phyloP scores from a whole-genome alignment of 179 eudicot species.

The Silene noctiflora region DNA sequence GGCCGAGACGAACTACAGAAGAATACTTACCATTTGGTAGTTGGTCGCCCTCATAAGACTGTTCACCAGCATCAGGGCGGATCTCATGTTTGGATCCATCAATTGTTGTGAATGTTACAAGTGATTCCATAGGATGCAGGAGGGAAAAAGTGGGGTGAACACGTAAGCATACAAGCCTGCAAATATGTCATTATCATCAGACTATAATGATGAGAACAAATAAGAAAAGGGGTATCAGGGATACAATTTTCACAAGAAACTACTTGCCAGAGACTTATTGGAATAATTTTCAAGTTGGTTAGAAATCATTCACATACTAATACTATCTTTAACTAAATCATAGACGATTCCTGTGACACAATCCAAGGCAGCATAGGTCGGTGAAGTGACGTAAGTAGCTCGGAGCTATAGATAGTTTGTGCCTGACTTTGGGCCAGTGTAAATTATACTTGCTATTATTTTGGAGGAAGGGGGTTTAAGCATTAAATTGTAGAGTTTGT shows the following conservation, averaged over 20 bases:
- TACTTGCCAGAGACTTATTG: not conserved
- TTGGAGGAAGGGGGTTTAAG: not conserved
- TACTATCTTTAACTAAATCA: not conserved
- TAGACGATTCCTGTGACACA: not conserved
- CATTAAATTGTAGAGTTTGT: not conserved
- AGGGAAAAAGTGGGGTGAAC: slow-evolving; percentile 77
- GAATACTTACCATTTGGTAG: slow-evolving; percentile 68
- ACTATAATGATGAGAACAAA: slow-evolving; percentile 7
- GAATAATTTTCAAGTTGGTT: not conserved
- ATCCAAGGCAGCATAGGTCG: not conserved
- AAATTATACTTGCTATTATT: no score
- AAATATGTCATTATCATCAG: slow-evolving; percentile 18
- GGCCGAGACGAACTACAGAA: not conserved
- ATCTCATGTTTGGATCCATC: slow-evolving; percentile 77
- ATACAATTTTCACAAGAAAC: not conserved
- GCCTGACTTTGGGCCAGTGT: no score
- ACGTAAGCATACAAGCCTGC: slow-evolving; percentile 94
- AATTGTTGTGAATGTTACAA: slow-evolving; percentile 61
- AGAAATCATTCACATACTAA: not conserved
- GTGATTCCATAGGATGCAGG: slow-evolving; percentile 70
- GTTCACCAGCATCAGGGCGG: slow-evolving; percentile 69
- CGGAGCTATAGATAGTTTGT: not conserved
- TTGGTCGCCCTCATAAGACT: slow-evolving; percentile 62
- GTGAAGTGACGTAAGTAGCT: not conserved
- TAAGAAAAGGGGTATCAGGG: not conserved